Conservation (phyloP, 805 yeast genomes). For the Candida suzukii region DNA sequence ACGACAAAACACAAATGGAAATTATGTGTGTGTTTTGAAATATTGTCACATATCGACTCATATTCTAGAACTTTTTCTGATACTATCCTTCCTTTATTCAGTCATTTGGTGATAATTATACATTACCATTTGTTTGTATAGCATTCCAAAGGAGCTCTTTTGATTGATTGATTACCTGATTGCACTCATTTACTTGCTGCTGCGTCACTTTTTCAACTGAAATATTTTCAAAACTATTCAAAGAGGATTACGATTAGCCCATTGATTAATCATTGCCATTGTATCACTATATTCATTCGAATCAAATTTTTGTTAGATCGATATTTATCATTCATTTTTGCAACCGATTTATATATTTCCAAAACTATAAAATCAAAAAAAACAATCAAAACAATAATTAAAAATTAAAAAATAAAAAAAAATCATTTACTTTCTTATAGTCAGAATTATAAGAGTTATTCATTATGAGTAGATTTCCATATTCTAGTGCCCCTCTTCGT, state of each 20-base stretch:
- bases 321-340: neutral
- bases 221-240: slow-evolving; percentile 3
- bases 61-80: neutral
- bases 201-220: slow-evolving; percentile 6
- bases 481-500: slow-evolving; percentile 97
- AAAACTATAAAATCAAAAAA: neutral
- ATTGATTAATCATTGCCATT: neutral
- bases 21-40: neutral
- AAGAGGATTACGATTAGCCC: neutral
- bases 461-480: slow-evolving; percentile 55
- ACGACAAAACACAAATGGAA: neutral
- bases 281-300: neutral
- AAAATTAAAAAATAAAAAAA: neutral
- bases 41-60: neutral
- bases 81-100: neutral
- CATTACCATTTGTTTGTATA: slow-evolving; percentile 1
- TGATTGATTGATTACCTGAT: slow-evolving; percentile 5
- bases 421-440: neutral
- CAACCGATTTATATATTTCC: neutral
- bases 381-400: neutral
- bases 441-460: neutral
- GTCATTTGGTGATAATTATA: slow-evolving; percentile 1
- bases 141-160: neutral
- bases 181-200: slow-evolving; percentile 18
- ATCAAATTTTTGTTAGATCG: neutral